Evolutionary conservation across 2,329 filamentous ascomycete species (phyloP).

Genomic region (Colletotrichum magnum): DNA sequence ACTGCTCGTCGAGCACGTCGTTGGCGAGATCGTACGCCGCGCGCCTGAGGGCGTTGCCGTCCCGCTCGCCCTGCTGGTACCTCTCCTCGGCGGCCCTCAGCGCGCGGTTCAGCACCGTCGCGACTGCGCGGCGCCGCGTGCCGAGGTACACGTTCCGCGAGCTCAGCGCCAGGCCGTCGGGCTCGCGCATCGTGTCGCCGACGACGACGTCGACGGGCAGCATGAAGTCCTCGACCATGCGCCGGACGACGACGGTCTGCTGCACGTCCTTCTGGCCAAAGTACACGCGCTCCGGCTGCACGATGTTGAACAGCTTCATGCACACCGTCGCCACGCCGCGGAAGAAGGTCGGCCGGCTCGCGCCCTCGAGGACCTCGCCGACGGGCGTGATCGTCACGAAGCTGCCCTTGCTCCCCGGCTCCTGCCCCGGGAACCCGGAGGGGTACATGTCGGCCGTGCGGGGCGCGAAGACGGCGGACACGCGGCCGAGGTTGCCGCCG

Average conservation of each 20-base stretch:
- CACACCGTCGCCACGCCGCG: slow-evolving; percentile 96
- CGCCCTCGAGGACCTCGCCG: slow-evolving; percentile 85
- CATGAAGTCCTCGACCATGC: slow-evolving; percentile 90
- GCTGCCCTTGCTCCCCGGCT: slow-evolving; percentile 82
- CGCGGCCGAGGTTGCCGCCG: slow-evolving; percentile 72
- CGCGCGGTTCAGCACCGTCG: slow-evolving; percentile 79
- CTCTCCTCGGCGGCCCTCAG: slow-evolving; percentile 78
- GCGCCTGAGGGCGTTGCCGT: slow-evolving; percentile 78
- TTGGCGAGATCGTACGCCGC: slow-evolving; percentile 75
- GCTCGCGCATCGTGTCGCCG: slow-evolving; percentile 80
- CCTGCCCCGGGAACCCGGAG: slow-evolving; percentile 79
- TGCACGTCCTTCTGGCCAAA: slow-evolving; percentile 99
- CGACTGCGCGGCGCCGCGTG: slow-evolving; percentile 77
- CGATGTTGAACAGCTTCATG: slow-evolving; percentile 77
- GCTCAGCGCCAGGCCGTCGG: slow-evolving; percentile 89
- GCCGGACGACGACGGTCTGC: slow-evolving; percentile 90
- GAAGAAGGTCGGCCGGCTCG: slow-evolving; percentile 93
- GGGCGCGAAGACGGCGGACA: slow-evolving; percentile 90
- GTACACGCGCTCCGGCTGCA: slow-evolving; percentile 79
- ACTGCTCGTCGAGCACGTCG: slow-evolving; percentile 72
- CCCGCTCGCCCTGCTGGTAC: slow-evolving; percentile 67
- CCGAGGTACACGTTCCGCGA: slow-evolving; percentile 96
- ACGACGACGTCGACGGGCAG: slow-evolving; percentile 82
- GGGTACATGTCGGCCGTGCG: slow-evolving; percentile 90
- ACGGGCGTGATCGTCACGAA: slow-evolving; percentile 94